A percentile compares a stretch with the other conserved stretches of the same genome.
phyloP scores from a whole-genome alignment of 2,329 filamentous ascomycete species.

The Arthrobotrys iridis region DNA sequence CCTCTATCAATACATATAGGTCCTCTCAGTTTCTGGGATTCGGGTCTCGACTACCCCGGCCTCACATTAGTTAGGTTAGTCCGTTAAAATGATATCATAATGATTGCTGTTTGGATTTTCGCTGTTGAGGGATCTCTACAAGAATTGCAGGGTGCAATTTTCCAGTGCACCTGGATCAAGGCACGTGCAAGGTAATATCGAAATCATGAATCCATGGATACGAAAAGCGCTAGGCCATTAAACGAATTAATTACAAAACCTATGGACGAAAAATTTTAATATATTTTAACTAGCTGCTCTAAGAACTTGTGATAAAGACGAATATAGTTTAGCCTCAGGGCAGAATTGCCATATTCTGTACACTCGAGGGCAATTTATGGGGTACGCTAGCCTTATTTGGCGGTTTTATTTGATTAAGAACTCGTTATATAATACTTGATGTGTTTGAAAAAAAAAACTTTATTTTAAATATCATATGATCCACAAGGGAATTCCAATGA shows the following conservation, averaged over 20 bases:
- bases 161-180: not conserved
- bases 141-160: not conserved
- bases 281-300: not conserved
- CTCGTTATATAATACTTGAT: too few relatives aligned
- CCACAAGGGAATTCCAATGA: too few relatives aligned
- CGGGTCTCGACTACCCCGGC: not conserved
- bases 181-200: not conserved
- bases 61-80: not conserved
- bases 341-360: not conserved
- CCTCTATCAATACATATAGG: too few relatives aligned
- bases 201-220: not conserved
- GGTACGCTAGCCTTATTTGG: not conserved
- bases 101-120: not conserved
- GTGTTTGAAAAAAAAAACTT: too few relatives aligned
- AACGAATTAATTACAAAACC: not conserved
- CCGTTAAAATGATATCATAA: not conserved
- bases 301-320: not conserved
- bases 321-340: not conserved
- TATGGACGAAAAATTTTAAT: not conserved
- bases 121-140: not conserved
- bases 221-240: not conserved
- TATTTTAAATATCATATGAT: too few relatives aligned
- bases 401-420: too few relatives aligned
- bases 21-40: not conserved
- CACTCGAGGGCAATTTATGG: not conserved